phyloP scores from a whole-genome alignment of 2,329 filamentous ascomycete species.

The Scedosporium apiospermum region DNA sequence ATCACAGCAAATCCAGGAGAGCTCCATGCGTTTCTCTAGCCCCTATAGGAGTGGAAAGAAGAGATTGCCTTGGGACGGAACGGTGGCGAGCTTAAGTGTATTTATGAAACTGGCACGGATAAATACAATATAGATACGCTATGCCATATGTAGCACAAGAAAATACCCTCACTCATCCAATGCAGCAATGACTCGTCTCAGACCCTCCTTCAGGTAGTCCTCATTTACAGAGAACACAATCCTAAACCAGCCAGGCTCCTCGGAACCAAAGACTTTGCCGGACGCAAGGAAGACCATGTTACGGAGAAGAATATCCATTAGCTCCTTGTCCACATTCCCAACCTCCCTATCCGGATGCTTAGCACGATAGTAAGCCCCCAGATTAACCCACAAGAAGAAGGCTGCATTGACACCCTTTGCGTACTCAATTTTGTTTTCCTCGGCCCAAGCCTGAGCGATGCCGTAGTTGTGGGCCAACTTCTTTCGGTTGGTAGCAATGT shows the following conservation, averaged over 20 bases:
- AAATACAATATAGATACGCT: no score
- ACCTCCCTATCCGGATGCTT: constrained; percentile 9
- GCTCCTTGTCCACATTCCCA: constrained; percentile 15
- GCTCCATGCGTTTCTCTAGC: no score
- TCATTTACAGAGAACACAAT: constrained; percentile 26
- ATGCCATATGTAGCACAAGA: no score
- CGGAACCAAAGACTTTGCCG: constrained; percentile 25
- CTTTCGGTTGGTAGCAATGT: constrained; percentile 31
- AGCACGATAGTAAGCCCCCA: constrained; percentile 22
- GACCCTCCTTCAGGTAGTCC: constrained; percentile 18
- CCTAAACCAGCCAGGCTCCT: constrained; percentile 27
- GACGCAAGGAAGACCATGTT: constrained; percentile 25
- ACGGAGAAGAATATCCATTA: constrained; percentile 19
- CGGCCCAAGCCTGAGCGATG: constrained; percentile 25
- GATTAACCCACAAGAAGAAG: constrained; percentile 46
- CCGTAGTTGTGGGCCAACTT: constrained; percentile 29
- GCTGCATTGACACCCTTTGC: constrained; percentile 38
- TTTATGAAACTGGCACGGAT: no score
- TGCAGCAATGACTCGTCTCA: constrained; percentile 6
- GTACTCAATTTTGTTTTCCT: constrained; percentile 31
- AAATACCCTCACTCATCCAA: background rate
- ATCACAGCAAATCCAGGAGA: no score
- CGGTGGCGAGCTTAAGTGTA: no score
- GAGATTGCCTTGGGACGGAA: no score
- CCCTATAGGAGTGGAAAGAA: no score